Percentiles rank a stretch among this genome's conserved stretches.
phyloP scores from a whole-genome alignment of 805 yeast genomes.

The Suhomyces prunicola region DNA sequence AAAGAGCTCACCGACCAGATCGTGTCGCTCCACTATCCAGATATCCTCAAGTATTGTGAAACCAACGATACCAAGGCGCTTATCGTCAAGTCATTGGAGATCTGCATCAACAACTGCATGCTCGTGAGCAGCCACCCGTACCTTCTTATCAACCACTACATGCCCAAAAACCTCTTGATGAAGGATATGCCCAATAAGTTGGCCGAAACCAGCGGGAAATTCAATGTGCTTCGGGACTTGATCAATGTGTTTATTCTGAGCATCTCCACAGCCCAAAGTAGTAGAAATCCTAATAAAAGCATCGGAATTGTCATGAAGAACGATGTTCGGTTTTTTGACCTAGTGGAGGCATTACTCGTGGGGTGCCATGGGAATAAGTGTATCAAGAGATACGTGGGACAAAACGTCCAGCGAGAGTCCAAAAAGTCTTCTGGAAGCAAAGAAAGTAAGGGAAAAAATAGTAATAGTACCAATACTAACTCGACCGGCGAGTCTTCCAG shows the following conservation, averaged over 20 bases:
- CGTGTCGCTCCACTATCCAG: slow-evolving; percentile 86
- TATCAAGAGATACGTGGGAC: slow-evolving; percentile 61
- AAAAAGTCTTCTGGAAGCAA: slow-evolving; percentile 11
- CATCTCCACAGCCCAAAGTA: background rate
- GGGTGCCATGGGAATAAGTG: slow-evolving; percentile 50
- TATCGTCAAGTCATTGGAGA: slow-evolving; percentile 70
- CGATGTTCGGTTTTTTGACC: slow-evolving; percentile 62
- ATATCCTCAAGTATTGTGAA: slow-evolving; percentile 83
- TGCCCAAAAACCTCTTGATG: slow-evolving; percentile 74
- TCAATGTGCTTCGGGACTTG: slow-evolving; percentile 64
- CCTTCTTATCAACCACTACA: slow-evolving; percentile 73
- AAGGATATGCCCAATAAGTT: slow-evolving; percentile 70
- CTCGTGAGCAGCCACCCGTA: slow-evolving; percentile 88
- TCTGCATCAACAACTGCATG: slow-evolving; percentile 72
- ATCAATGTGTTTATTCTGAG: slow-evolving; percentile 49
- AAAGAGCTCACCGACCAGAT: slow-evolving; percentile 88
- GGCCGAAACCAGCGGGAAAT: slow-evolving; percentile 81
- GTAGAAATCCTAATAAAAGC: slow-evolving; percentile 37
- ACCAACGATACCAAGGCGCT: slow-evolving; percentile 48
- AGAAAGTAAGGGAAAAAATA: background rate
- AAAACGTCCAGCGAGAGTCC: slow-evolving; percentile 51
- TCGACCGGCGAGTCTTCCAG: background rate
- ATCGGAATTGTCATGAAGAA: slow-evolving; percentile 71
- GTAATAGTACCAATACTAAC: background rate
- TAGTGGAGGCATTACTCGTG: slow-evolving; percentile 65